Conservation (phyloP, 192 early-diverging fungal species). For the Ambispora gerdemannii region DNA sequence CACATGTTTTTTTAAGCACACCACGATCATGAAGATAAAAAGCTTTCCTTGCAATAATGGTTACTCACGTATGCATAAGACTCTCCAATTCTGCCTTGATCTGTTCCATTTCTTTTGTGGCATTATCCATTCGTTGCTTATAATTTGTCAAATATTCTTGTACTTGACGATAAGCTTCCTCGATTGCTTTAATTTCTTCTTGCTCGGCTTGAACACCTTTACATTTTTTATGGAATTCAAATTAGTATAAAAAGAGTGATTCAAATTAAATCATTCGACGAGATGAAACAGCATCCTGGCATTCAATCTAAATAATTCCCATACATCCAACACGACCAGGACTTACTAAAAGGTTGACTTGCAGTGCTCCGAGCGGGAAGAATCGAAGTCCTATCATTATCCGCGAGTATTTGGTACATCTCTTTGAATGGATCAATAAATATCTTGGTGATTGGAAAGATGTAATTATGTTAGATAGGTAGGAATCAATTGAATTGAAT, state of each 20-base stretch:
- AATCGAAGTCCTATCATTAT: constrained; percentile 42
- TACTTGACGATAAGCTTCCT: constrained; percentile 58
- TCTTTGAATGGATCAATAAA: constrained; percentile 82
- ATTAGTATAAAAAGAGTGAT: neutral
- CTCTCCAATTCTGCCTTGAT: constrained; percentile 30
- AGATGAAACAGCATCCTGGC: neutral
- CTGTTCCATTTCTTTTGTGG: constrained; percentile 47
- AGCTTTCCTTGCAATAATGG: too few species aligned
- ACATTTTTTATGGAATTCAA: constrained; percentile 1
- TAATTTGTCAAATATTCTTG: constrained; percentile 55
- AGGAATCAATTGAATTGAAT: neutral
- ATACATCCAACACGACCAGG: constrained; percentile 1
- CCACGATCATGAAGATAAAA: too few species aligned
- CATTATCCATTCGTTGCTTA: constrained; percentile 38
- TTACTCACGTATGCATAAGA: too few species aligned
- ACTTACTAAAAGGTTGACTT: constrained; percentile 47
- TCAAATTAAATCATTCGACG: neutral
- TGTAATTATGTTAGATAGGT: neutral
- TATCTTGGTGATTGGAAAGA: constrained; percentile 40
- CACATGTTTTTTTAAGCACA: too few species aligned
- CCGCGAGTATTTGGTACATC: constrained; percentile 59
- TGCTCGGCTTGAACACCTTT: constrained; percentile 56
- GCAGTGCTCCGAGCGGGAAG: constrained; percentile 47
- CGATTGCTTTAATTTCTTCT: constrained; percentile 64
- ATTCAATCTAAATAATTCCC: too few species aligned